phyloP scores from a whole-genome alignment of 176 grass and related monocot genomes.

The Aegilops speltoides region DNA sequence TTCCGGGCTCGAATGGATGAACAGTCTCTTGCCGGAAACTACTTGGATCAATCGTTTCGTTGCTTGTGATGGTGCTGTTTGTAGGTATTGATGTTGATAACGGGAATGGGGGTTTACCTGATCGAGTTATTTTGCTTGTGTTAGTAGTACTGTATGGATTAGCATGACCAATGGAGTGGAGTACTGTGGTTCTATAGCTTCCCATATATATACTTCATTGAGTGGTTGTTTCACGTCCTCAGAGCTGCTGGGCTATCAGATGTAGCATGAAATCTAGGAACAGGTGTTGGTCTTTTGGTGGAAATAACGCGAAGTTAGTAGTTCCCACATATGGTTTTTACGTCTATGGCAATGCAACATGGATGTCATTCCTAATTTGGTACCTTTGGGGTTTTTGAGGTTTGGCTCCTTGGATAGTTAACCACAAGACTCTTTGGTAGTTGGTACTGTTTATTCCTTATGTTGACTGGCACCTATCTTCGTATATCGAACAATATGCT shows the following conservation, averaged over 20 bases:
- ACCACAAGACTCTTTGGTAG: background rate
- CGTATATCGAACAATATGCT: background rate
- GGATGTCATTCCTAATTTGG: background rate
- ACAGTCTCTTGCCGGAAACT: background rate
- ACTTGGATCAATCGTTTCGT: background rate
- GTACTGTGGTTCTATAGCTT: background rate
- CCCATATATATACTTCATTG: background rate
- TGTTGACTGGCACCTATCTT: constrained; percentile 7
- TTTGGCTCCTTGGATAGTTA: constrained; percentile 20
- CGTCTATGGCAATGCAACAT: constrained; percentile 14
- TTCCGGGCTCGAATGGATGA: constrained; percentile 22
- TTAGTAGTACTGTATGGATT: background rate
- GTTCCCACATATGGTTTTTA: background rate
- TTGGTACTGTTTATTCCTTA: constrained; percentile 6
- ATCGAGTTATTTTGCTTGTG: constrained; percentile 2
- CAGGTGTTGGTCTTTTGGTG: background rate
- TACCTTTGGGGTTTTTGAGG: background rate
- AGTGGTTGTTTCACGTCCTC: background rate
- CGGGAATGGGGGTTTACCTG: background rate
- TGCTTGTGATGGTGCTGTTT: background rate
- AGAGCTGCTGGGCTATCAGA: background rate
- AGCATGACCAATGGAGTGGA: background rate
- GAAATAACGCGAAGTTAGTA: background rate
- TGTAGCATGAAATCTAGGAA: background rate
- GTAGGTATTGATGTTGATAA: background rate